Evolutionary conservation across 768 basidiomycete genomes (phyloP), one percentile per base, ranked within the genome.

Genomic region (Boletus speciosus): DNA sequence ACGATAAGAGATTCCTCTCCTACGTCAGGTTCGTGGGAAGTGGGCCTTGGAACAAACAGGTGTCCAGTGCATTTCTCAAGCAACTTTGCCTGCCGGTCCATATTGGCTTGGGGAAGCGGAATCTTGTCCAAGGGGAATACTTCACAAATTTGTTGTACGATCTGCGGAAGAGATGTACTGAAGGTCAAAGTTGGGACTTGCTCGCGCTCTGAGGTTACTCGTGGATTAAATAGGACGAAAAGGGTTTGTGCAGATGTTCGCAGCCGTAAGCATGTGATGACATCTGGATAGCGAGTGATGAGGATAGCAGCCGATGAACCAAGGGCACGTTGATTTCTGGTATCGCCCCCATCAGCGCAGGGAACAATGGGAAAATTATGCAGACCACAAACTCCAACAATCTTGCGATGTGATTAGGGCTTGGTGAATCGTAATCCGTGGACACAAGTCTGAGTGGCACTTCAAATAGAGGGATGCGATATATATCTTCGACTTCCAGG

Each of bases 211-310:
- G 81, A 74, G 9, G 79, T 69, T 9, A 74, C 74, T 61, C 83
- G 82, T 4, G 83, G 82, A 64, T 85, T 83, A 59, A 86, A 88
- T 35, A 86, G 67, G 27, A 80, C 73, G 63, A 81, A 86, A 25
- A 83, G 61, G 40, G 71, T 67, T 34, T 59, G 52, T 3, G 46
- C 35, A 8, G 58, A 49, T 4, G 58, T 61, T 9, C 46, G 55
- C 31, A 75, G 45, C 39, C 69, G 73, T 51, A 85, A 54, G 59
- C 82, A 80, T 16, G 75, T 66, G 38, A 86, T 52, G 36, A 84
- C 82, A 58, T 85, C 79, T 1, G 84, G 85, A 40, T 79, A 78
- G 14, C 82, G 81, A 4, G 83, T 82, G 55, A 87, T 76, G 38
- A 86, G 67, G 27, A 49, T 73, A 72, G 31, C 74, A 61, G 40